Conservation (phyloP, 176 grass and related monocot species). For the Calamus simplicifolius region DNA sequence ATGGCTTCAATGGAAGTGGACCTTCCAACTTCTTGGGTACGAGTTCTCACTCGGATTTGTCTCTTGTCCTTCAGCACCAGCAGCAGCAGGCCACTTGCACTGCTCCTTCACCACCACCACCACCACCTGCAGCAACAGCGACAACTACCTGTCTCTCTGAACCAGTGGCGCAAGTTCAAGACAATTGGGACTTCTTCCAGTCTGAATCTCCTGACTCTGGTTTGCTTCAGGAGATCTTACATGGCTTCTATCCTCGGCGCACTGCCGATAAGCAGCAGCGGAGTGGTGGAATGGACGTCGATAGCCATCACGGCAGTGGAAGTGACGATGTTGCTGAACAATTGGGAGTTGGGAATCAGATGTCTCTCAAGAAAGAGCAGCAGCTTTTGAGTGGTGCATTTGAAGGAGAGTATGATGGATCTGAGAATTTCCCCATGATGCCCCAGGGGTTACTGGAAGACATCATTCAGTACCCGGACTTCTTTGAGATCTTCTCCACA, state of each 20-base stretch:
- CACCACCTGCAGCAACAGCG: not conserved
- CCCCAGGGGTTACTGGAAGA: constrained; percentile 58
- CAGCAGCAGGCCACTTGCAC: not conserved
- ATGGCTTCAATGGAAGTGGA: too few relatives aligned
- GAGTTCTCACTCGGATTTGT: not conserved
- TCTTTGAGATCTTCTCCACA: constrained; percentile 33
- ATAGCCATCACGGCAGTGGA: too few relatives aligned
- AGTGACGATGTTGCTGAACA: too few relatives aligned
- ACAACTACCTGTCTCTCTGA: too few relatives aligned
- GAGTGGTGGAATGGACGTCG: too few relatives aligned
- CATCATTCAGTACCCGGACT: constrained; percentile 62
- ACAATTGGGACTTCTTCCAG: constrained; percentile 41
- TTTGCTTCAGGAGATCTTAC: constrained; percentile 70
- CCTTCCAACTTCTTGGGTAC: too few relatives aligned
- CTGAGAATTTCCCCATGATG: constrained; percentile 20
- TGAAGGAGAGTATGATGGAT: not conserved
- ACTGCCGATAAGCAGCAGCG: too few relatives aligned
- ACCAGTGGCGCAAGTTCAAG: not conserved
- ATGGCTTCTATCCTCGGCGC: constrained; percentile 49
- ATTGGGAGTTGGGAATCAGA: too few relatives aligned
- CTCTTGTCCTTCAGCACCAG: not conserved
- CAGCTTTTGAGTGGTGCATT: constrained; percentile 5
- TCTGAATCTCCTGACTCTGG: constrained; percentile 50
- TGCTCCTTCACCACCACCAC: not conserved
- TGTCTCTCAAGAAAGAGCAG: constrained; percentile 13